Percentiles rank a stretch among this genome's conserved stretches.
Evolutionary conservation across 352 stramenopile species (phyloP).

Genomic region (Phytophthora chlamydospora): DNA sequence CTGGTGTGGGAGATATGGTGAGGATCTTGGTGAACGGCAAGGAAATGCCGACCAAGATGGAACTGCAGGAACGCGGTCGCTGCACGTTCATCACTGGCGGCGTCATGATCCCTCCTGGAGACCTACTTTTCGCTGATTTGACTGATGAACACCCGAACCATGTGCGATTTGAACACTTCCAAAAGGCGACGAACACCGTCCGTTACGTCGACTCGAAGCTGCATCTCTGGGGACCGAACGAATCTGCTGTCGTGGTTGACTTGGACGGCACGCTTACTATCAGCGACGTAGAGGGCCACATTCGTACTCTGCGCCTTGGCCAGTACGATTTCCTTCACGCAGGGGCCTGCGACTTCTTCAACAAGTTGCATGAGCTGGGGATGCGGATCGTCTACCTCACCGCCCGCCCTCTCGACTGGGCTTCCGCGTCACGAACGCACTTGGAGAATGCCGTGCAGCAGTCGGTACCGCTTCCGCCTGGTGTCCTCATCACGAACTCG

Average conservation of each 20-base stretch:
- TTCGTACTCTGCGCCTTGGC: constrained; percentile 78
- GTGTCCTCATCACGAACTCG: constrained; percentile 84
- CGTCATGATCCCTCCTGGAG: constrained; percentile 57
- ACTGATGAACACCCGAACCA: constrained; percentile 67
- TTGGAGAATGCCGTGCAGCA: constrained; percentile 79
- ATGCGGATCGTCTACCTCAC: constrained; percentile 86
- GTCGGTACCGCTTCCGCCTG: constrained; percentile 57
- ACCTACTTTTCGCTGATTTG: constrained; percentile 62
- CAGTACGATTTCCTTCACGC: constrained; percentile 87
- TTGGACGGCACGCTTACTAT: constrained; percentile 87
- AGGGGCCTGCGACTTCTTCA: constrained; percentile 83
- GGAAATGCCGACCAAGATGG: constrained; percentile 79
- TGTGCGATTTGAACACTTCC: constrained; percentile 82
- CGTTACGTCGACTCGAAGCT: constrained; percentile 79
- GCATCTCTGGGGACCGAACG: constrained; percentile 80
- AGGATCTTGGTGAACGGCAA: constrained; percentile 80
- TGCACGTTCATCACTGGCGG: constrained; percentile 72
- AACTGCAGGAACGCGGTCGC: constrained; percentile 67
- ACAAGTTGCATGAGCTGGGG: constrained; percentile 73
- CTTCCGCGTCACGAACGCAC: constrained; percentile 68
- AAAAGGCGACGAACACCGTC: constrained; percentile 68
- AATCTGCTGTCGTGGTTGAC: constrained; percentile 82
- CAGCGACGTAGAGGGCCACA: constrained; percentile 87
- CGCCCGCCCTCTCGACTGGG: constrained; percentile 81
- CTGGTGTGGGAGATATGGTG: constrained; percentile 75